Percentiles rank a stretch among this genome's conserved stretches.
phyloP scores from a whole-genome alignment of 345 rosid species.

The Hevea brasiliensis region DNA sequence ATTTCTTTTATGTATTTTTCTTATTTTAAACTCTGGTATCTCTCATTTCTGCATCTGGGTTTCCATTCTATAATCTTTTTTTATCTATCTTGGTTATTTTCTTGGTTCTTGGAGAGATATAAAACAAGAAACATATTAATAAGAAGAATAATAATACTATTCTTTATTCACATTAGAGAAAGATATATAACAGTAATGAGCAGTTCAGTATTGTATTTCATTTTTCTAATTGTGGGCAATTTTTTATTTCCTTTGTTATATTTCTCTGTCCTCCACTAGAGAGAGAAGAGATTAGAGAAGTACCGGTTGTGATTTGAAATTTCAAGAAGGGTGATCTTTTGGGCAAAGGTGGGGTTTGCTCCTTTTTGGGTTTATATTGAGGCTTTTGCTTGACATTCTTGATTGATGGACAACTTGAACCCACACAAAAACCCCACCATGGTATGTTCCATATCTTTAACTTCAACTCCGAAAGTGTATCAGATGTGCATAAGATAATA shows the following conservation, averaged over 20 bases:
- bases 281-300: slow-evolving; percentile 18
- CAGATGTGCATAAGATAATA: slow-evolving; percentile 15
- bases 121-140: not conserved
- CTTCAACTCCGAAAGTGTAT: not conserved
- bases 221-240: not conserved
- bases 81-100: not conserved
- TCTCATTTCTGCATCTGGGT: slow-evolving; percentile 19
- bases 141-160: not conserved
- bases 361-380: not conserved
- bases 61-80: slow-evolving; percentile 1
- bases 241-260: not conserved
- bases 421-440: slow-evolving; percentile 19
- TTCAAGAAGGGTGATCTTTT: slow-evolving; percentile 40
- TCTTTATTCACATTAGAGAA: not conserved
- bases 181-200: not conserved
- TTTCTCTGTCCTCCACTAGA: slow-evolving; percentile 35
- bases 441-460: slow-evolving; percentile 10
- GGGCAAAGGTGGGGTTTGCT: slow-evolving; percentile 38
- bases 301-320: slow-evolving; percentile 33
- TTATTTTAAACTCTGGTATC: slow-evolving; percentile 1
- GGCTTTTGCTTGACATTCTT: not conserved
- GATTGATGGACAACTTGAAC: slow-evolving; percentile 23
- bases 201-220: not conserved
- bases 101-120: not conserved
- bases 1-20: not conserved